Percentiles rank a stretch among this genome's conserved stretches.
Conservation (phyloP, 441 rosid species). For the Erodium moschatum region DNA sequence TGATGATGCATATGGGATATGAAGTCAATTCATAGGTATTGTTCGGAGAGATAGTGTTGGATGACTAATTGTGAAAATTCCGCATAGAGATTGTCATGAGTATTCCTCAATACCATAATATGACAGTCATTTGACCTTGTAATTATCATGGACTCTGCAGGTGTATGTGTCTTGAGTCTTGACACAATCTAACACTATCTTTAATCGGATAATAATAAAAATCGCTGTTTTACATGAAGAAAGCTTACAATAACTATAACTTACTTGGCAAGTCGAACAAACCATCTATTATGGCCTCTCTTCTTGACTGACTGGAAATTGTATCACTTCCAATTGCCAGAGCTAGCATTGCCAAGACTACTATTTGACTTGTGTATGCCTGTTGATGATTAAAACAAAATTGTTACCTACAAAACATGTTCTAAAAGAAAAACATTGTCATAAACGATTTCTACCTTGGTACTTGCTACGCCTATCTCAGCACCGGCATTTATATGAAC, state of each 20-base stretch:
- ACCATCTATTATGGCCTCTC: slow-evolving; percentile 76
- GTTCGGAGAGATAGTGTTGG: too few species aligned
- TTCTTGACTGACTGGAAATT: slow-evolving; percentile 54
- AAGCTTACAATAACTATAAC: slow-evolving; percentile 18
- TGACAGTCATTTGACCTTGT: too few species aligned
- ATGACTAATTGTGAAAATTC: too few species aligned
- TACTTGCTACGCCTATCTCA: slow-evolving; percentile 95
- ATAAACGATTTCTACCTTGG: slow-evolving; percentile 43
- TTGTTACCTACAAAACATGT: not conserved
- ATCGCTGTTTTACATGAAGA: not conserved
- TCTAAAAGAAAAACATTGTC: not conserved
- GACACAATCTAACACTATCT: too few species aligned
- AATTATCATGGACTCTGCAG: too few species aligned
- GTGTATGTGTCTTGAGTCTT: too few species aligned
- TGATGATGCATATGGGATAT: too few species aligned
- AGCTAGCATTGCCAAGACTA: slow-evolving; percentile 91
- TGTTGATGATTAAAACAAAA: slow-evolving; percentile 23
- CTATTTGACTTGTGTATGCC: slow-evolving; percentile 98
- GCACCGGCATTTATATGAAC: slow-evolving; percentile 90
- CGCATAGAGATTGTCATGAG: too few species aligned
- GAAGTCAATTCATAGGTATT: too few species aligned
- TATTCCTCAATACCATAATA: too few species aligned
- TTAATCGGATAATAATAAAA: too few species aligned
- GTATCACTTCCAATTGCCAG: slow-evolving; percentile 80
- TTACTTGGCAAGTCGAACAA: slow-evolving; percentile 69